A percentile compares a stretch with the other conserved stretches of the same genome.
phyloP scores from a whole-genome alignment of 2,329 filamentous ascomycete genomes.

The Daldinia sp. region DNA sequence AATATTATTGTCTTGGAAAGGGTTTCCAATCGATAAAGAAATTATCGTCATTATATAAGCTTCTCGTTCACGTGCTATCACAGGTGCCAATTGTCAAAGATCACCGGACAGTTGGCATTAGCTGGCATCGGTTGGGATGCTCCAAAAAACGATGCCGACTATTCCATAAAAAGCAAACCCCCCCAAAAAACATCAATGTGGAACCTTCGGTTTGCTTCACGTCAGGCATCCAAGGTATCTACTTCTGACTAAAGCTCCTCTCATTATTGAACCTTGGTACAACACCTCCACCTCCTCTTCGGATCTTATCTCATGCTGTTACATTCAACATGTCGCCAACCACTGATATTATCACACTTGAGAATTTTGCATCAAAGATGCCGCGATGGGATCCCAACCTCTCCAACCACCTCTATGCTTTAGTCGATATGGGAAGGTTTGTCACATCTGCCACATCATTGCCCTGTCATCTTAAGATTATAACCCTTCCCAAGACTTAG shows the following conservation, averaged over 20 bases:
- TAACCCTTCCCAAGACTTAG: neutral
- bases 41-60: neutral
- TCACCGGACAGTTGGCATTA: neutral
- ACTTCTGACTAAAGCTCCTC: neutral
- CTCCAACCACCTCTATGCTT: conserved; percentile 60
- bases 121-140: neutral
- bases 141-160: neutral
- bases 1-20: too few species aligned
- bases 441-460: conserved; percentile 36
- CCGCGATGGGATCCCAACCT: conserved; percentile 57
- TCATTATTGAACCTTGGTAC: neutral
- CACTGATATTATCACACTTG: conserved; percentile 59
- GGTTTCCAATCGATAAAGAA: neutral
- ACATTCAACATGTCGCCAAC: conserved; percentile 44
- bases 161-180: too few species aligned
- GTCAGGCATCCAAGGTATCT: neutral
- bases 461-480: conserved; percentile 14
- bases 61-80: neutral
- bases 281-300: neutral
- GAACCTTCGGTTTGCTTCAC: conserved; percentile 1
- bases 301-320: neutral
- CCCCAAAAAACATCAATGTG: neutral
- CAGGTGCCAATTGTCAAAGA: neutral
- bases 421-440: conserved; percentile 69
- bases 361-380: conserved; percentile 59